Evolutionary conservation across 1,139 yeast genomes (phyloP).

Genomic region (Yamadazyma dendronema): DNA sequence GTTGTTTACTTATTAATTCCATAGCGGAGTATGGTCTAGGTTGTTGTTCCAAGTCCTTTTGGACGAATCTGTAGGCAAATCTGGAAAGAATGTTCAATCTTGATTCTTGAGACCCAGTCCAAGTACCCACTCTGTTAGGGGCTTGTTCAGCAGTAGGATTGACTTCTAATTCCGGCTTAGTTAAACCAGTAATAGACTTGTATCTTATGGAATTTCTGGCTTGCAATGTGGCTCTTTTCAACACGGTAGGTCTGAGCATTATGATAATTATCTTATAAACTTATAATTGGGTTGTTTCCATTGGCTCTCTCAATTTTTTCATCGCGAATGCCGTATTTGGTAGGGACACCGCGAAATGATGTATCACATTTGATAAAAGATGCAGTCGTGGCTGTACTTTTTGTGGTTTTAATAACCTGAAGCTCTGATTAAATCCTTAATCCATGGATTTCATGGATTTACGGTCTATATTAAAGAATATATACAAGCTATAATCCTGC

Average conservation of each 20-base stretch:
- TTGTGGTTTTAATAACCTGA: too few species aligned
- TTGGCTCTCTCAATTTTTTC: constrained; percentile 7
- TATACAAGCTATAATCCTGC: too few species aligned
- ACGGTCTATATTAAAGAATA: too few species aligned
- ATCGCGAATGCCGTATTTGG: background rate
- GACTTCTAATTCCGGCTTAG: constrained; percentile 34
- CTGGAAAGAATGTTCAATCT: constrained; percentile 55
- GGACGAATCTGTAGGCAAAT: constrained; percentile 67
- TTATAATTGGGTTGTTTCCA: constrained; percentile 9
- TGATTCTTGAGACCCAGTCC: constrained; percentile 71
- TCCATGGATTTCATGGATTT: too few species aligned
- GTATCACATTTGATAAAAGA: too few species aligned
- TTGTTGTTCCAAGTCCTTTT: constrained; percentile 63
- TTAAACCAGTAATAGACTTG: constrained; percentile 33
- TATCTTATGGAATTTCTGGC: constrained; percentile 10
- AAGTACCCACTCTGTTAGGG: constrained; percentile 67
- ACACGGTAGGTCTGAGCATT: constrained; percentile 4
- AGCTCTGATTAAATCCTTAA: too few species aligned
- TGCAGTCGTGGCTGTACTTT: background rate
- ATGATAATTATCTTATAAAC: background rate
- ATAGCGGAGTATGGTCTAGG: constrained; percentile 86
- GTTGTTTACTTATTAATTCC: constrained; percentile 74
- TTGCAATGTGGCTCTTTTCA: constrained; percentile 8
- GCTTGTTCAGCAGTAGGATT: constrained; percentile 56
- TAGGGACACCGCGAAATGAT: background rate